phyloP scores from a whole-genome alignment of 2,329 filamentous ascomycete species.

The Purpureocillium takamizusanense region DNA sequence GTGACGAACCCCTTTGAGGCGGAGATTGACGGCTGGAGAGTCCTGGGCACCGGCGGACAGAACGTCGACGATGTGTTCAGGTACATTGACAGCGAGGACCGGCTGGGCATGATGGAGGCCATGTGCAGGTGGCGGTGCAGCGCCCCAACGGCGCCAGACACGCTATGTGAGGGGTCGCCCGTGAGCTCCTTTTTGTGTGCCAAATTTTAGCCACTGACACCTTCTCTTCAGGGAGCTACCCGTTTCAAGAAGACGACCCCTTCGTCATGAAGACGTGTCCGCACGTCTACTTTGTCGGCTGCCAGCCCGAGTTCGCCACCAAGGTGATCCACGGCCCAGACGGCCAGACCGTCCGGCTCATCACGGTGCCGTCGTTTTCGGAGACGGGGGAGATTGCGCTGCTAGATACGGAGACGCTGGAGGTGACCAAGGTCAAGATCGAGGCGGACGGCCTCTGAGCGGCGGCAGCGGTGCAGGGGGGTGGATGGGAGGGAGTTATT shows the following conservation, averaged over 20 bases:
- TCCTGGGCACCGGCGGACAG: slow-evolving; percentile 83
- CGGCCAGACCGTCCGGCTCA: slow-evolving; percentile 63
- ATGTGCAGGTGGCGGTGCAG: slow-evolving; percentile 88
- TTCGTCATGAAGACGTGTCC: slow-evolving; percentile 81
- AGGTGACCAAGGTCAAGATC: slow-evolving; percentile 62
- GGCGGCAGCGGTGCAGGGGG: too few relatives aligned
- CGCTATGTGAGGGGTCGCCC: slow-evolving; percentile 58
- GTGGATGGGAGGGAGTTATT: too few relatives aligned
- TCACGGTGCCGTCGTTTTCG: slow-evolving; percentile 78
- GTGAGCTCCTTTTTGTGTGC: too few relatives aligned
- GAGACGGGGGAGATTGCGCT: slow-evolving; percentile 72
- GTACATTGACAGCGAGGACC: slow-evolving; percentile 71
- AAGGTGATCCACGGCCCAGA: slow-evolving; percentile 56
- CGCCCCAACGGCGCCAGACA: slow-evolving; percentile 92
- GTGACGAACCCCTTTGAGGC: slow-evolving; percentile 93
- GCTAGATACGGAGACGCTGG: slow-evolving; percentile 77
- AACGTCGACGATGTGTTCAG: slow-evolving; percentile 91
- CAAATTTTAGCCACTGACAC: slow-evolving; percentile 17
- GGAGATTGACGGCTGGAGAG: slow-evolving; percentile 80
- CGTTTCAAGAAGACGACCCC: slow-evolving; percentile 87
- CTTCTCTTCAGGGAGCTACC: slow-evolving; percentile 68
- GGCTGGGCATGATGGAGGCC: slow-evolving; percentile 84
- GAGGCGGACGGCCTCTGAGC: slow-evolving; percentile 9
- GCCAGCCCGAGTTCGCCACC: slow-evolving; percentile 71
- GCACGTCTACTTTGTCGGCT: slow-evolving; percentile 85